Evolutionary conservation across 768 basidiomycete genomes (phyloP), one percentile per base, ranked within the genome.

Genomic region (Mycena chlorophos): DNA sequence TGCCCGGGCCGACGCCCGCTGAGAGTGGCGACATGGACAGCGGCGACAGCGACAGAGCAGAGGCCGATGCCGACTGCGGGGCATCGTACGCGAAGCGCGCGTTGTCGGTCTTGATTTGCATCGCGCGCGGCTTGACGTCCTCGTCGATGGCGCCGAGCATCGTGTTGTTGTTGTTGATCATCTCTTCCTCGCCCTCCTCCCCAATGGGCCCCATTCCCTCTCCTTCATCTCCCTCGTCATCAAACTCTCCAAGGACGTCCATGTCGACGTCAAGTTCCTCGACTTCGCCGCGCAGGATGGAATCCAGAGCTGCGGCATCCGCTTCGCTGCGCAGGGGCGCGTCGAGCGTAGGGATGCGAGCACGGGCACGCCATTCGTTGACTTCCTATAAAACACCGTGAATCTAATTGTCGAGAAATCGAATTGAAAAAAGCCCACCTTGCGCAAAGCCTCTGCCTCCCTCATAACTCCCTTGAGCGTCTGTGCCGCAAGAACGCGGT

Each of bases 401-500:
- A 28, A n/a, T 19, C 25, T 55, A 3, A 34, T 28, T 38, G 5
- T 29, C 13, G 16, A 27, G n/a, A 20, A 2, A 31, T 17, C 20
- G 5, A 30, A 53, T 3, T 5, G 25, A 43, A 34, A 22, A 25
- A 27, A 17, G 6, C 57, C 10, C 52, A 58, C 57, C 50, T 42
- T 38, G 8, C 57, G 22, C 49, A 54, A 22, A 23, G n/a, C 51
- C 51, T 52, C 58, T 5, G 54, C 43, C 39, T 60, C 58, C 26
- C 46, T 23, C 3, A 14, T 19, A 3, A 60, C 10, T 26, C 19
- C 29, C 20, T 54, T 43, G 43, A 56, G 40, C 23, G 51, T 52
- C 54, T 56, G 77, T 26, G 77, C 78, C 28, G 86, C 85, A 53
- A 86, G 72, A 22, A 82, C 73, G 46, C 86, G 83, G 63, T 86